A percentile compares a stretch with the other conserved stretches of the same genome.
These are phyloP conservation scores for Colletotrichum gigasporum DNA, from an alignment of 2,329 filamentous ascomycete species.

Conservation along the genomic window DNA sequence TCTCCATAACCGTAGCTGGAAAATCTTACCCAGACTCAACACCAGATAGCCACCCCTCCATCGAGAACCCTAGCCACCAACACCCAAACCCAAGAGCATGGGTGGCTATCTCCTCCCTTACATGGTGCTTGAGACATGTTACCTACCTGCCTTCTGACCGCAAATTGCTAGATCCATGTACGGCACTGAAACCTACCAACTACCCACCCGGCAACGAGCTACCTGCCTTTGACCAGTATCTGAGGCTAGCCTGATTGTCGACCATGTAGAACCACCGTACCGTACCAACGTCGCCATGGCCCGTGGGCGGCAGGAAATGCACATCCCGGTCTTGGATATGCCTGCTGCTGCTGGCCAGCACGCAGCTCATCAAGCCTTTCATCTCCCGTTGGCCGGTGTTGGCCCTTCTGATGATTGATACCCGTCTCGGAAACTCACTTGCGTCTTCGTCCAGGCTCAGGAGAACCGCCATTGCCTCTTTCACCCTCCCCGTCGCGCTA, in stretches of 20 bases:
- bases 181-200: no score
- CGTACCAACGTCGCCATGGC: neutral
- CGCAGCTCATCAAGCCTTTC: neutral
- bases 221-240: no score
- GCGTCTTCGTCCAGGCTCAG: neutral
- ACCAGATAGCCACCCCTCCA: no score
- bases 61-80: no score
- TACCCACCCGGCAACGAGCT: no score
- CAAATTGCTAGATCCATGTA: no score
- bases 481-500: neutral
- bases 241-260: no score
- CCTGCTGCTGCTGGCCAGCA: neutral
- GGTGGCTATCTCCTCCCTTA: no score
- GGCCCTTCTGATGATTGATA: neutral
- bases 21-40: slow-evolving; percentile 24
- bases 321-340: neutral
- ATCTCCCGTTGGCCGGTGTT: neutral
- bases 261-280: neutral
- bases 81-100: no score
- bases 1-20: no score
- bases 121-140: no score
- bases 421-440: neutral
- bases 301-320: neutral
- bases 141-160: no score
- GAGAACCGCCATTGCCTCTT: neutral